These are phyloP conservation scores for Rhododendron ferrugineum DNA, from an alignment of 148 eudicot genomes.

Conservation along the genomic window DNA sequence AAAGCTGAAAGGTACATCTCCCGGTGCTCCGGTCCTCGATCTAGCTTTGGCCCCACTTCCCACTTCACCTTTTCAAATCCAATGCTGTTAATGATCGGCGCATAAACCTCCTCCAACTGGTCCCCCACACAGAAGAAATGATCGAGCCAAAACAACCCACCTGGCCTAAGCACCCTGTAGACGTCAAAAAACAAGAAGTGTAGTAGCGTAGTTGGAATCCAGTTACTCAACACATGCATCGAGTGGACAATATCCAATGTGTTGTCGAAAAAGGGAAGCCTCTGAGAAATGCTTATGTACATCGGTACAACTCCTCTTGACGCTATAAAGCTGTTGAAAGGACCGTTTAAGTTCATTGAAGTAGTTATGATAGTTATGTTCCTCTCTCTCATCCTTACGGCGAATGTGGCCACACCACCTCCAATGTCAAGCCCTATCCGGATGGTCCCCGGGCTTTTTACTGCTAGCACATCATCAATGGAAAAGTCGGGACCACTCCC, in stretches of 20 bases:
- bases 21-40: conserved; percentile 28
- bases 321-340: conserved; percentile 33
- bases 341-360: conserved; percentile 34
- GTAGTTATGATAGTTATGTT: conserved; percentile 39
- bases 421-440: conserved; percentile 45
- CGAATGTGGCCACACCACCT: conserved; percentile 44
- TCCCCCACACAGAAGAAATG: conserved; percentile 40
- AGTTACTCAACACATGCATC: conserved; percentile 34
- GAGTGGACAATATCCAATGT: conserved; percentile 41
- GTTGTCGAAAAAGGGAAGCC: conserved; percentile 42
- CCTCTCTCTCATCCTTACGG: conserved; percentile 36
- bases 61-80: conserved; percentile 42
- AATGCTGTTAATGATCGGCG: conserved; percentile 27
- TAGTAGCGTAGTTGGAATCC: conserved; percentile 26
- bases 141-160: conserved; percentile 42
- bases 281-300: conserved; percentile 30
- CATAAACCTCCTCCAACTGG: conserved; percentile 27
- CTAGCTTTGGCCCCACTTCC: conserved; percentile 37
- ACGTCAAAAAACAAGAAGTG: conserved; percentile 28
- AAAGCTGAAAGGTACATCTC: conserved; percentile 49
- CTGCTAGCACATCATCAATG: conserved; percentile 38
- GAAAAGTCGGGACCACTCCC: conserved; percentile 22
- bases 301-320: conserved; percentile 38
- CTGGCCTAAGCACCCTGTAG: conserved; percentile 37
- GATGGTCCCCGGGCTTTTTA: conserved; percentile 30